phyloP scores from a whole-genome alignment of 495 filamentous ascomycete genomes.

The Neurospora discreta region DNA sequence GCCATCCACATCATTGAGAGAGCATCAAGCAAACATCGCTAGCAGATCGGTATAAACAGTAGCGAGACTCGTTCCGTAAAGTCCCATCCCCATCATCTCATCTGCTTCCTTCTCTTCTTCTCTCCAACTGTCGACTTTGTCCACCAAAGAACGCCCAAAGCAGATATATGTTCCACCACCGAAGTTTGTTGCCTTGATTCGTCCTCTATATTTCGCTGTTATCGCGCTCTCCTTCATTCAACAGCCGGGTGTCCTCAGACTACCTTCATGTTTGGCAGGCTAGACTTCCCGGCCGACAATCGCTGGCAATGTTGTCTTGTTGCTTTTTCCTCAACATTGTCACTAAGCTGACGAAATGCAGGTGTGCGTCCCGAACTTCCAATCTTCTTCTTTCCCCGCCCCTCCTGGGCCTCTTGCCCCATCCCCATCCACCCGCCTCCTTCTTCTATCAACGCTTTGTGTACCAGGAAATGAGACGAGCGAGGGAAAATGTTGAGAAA shows the following conservation, averaged over 20 bases:
- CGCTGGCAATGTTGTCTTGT: not conserved
- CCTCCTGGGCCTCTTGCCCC: not conserved
- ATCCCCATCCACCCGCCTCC: not conserved
- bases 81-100: not conserved
- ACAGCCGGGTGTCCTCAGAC: not conserved
- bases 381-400: not conserved
- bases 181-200: not conserved
- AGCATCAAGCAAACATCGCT: not conserved
- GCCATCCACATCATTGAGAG: not conserved
- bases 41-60: not conserved
- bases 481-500: not conserved
- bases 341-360: not conserved
- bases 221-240: not conserved
- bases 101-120: not conserved
- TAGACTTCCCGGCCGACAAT: not conserved
- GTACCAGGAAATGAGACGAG: not conserved
- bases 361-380: not conserved
- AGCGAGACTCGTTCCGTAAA: not conserved
- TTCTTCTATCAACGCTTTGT: not conserved
- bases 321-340: not conserved
- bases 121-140: not conserved
- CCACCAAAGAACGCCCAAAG: not conserved
- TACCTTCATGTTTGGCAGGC: not conserved
- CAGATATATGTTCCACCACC: not conserved
- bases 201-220: not conserved